phyloP scores from a whole-genome alignment of 768 basidiomycete genomes.

The Collybiopsis luxurians region DNA sequence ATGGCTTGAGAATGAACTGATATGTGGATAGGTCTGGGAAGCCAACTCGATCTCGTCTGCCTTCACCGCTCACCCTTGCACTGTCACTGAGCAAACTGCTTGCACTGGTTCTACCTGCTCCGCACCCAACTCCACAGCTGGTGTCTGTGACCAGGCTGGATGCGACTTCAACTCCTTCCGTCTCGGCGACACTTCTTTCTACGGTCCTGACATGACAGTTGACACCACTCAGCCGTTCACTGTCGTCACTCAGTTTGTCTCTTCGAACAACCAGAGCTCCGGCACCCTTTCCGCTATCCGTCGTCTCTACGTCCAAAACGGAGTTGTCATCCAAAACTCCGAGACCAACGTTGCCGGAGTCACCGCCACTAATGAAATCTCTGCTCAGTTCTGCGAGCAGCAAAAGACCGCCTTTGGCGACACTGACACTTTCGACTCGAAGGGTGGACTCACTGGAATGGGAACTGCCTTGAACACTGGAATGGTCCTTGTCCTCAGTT shows the following conservation, averaged over 20 bases:
- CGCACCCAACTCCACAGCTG: constrained; percentile 21
- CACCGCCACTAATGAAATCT: constrained; percentile 31
- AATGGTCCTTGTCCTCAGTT: constrained; percentile 31
- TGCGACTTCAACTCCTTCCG: constrained; percentile 50
- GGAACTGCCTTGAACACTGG: constrained; percentile 24
- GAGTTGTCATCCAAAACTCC: constrained; percentile 38
- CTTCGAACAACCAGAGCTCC: constrained; percentile 31
- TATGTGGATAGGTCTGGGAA: constrained; percentile 26
- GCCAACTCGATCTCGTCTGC: constrained; percentile 37
- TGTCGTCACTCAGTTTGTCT: constrained; percentile 43
- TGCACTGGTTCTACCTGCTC: constrained; percentile 33
- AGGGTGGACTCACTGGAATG: constrained; percentile 28
- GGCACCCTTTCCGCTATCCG: constrained; percentile 39
- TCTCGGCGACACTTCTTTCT: constrained; percentile 39
- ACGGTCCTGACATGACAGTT: constrained; percentile 35
- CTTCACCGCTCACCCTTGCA: constrained; percentile 40
- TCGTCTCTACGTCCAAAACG: constrained; percentile 42
- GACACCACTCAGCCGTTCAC: constrained; percentile 39
- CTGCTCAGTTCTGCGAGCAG: constrained; percentile 34
- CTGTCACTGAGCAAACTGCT: constrained; percentile 28
- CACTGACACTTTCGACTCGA: constrained; percentile 29
- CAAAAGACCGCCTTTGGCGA: constrained; percentile 31
- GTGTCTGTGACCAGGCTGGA: constrained; percentile 40
- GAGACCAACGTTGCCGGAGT: constrained; percentile 32
- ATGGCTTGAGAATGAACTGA: neutral